Evolutionary conservation across 257 asterid genomes (phyloP).

Genomic region (Penstemon barbatus): DNA sequence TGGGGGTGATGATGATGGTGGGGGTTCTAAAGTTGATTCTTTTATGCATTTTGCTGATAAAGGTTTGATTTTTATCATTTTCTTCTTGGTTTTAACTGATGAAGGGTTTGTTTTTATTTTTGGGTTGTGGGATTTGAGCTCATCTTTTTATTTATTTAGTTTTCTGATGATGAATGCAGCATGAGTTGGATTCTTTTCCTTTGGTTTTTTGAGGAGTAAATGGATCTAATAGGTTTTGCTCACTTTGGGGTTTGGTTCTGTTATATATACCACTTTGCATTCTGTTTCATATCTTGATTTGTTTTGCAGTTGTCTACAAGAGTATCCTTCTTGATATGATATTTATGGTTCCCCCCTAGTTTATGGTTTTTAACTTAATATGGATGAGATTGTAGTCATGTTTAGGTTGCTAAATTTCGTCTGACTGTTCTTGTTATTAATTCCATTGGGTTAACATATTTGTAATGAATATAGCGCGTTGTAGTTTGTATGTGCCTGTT

Average conservation of each 20-base stretch:
- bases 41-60: slow-evolving; percentile 83
- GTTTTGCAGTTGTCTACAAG: neutral
- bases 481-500: neutral
- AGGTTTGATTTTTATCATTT: slow-evolving; percentile 38
- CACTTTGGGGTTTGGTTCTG: neutral
- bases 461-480: slow-evolving; percentile 4
- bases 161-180: neutral
- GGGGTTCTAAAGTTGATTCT: slow-evolving; percentile 55
- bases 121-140: slow-evolving; percentile 3
- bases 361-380: neutral
- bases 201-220: neutral
- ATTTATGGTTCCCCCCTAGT: neutral
- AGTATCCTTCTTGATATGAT: neutral
- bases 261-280: neutral
- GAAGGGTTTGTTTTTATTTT: neutral
- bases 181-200: neutral
- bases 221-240: neutral
- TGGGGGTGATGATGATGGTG: slow-evolving; percentile 24
- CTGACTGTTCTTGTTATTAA: slow-evolving; percentile 7
- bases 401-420: slow-evolving; percentile 19
- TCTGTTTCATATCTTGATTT: neutral
- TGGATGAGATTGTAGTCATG: neutral
- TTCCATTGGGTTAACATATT: slow-evolving; percentile 2
- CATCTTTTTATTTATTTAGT: neutral
- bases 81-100: neutral